Evolutionary conservation across 345 rosid genomes (phyloP), one percentile per base, ranked within the genome.

Genomic region (Carallia brachiata): DNA sequence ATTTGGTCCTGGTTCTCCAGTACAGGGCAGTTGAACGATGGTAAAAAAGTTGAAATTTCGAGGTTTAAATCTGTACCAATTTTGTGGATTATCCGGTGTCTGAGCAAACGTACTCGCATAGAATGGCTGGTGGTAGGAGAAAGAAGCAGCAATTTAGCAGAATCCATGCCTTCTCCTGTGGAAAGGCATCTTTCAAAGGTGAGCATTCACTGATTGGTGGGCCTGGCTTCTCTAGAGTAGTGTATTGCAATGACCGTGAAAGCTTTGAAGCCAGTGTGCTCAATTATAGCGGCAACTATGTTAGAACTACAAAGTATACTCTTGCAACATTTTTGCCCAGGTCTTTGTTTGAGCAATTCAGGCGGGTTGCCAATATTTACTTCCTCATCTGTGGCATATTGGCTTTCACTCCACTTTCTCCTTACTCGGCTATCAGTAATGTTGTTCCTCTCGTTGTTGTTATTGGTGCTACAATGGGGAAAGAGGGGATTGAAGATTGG

Each of bases 401-500:
- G 72, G 81, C 99, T 9, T 85, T 92, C 82, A 92, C 99, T 1
- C 61, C 92, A 0, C 74, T 95, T 3, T 84, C 99, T 15, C 99
- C 99, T 64, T 92, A 90, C 84, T 66, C 93, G 0, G 76, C 97
- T 28, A 48, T 89, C 60, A 95, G 97, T 74, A 90, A 81, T 81
- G 85, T 89, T 47, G 82, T 95, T 79, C 99, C 99, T 73, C 93
- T 95, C 48, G 82, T 79, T 44, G 79, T 86, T 66, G 99, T 95
- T 61, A 84, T 95, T 32, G 89, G 87, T 61, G 97, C 72, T 16
- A 89, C 96, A 18, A 95, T 95, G 97, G 97, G 84, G 60, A 95
- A 95, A 78, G 99, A 95, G 84, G 73, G 61, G 28, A 36, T 92
- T 47, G 99, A 95, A 82, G 99, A 95, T 71, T 90, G 97, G 92